Conservation (phyloP, 176 grass and related monocot genomes). For the Dendrocalamus sinicus region DNA sequence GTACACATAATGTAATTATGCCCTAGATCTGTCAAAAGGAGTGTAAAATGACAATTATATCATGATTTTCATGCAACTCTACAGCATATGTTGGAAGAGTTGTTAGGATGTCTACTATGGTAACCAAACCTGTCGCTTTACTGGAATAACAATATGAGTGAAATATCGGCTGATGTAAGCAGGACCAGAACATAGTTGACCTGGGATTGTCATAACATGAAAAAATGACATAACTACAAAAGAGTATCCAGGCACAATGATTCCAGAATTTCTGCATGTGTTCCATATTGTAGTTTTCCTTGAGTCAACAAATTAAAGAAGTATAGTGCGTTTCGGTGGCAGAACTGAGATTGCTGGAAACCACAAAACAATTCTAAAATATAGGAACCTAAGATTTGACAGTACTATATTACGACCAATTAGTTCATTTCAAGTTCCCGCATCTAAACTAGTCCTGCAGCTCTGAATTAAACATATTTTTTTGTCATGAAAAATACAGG, state of each 20-base stretch:
- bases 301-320: too few relatives aligned
- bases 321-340: too few relatives aligned
- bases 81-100: not conserved
- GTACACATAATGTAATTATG: not conserved
- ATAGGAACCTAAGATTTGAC: not conserved
- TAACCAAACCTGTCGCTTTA: not conserved
- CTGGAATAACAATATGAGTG: not conserved
- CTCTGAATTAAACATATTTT: not conserved
- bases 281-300: too few relatives aligned
- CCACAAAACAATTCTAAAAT: not conserved
- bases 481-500: not conserved
- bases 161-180: too few relatives aligned
- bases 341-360: not conserved
- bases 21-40: not conserved
- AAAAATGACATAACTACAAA: too few relatives aligned
- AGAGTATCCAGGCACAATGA: too few relatives aligned
- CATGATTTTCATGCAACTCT: not conserved
- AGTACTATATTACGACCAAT: not conserved
- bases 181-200: too few relatives aligned
- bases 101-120: not conserved
- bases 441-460: not conserved
- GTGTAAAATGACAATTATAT: not conserved
- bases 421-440: not conserved
- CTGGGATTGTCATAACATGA: too few relatives aligned
- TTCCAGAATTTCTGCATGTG: too few relatives aligned